Conservation (phyloP, 306 rosid genomes). For the Elaeagnus macrophylla region DNA sequence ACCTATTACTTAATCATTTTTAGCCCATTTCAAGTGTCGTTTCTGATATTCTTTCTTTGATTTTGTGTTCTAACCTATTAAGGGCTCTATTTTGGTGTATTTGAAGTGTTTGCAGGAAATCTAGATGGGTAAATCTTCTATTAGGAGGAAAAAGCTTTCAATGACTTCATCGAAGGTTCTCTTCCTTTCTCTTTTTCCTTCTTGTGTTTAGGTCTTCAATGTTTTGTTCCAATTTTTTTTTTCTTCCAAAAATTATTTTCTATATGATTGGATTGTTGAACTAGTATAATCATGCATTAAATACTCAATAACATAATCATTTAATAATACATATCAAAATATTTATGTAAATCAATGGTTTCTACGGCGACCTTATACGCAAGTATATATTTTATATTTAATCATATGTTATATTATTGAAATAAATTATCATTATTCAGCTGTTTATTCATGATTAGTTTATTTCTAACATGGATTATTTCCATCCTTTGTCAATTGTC, state of each 20-base stretch:
- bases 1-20: no score
- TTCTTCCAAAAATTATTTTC: neutral
- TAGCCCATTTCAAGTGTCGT: constrained; percentile 3
- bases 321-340: no score
- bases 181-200: neutral
- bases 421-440: no score
- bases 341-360: no score
- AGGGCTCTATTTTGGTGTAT: constrained; percentile 16
- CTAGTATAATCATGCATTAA: no score
- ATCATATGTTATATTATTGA: no score
- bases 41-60: neutral
- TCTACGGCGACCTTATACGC: no score
- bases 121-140: constrained; percentile 70
- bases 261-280: no score
- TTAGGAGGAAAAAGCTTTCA: constrained; percentile 50
- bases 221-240: neutral
- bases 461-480: neutral
- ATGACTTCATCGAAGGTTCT: constrained; percentile 57
- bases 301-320: no score
- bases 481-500: no score
- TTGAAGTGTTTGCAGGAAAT: constrained; percentile 39
- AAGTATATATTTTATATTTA: no score
- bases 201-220: constrained; percentile 9
- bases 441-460: no score
- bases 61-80: neutral